phyloP scores from a whole-genome alignment of 2,329 filamentous ascomycete genomes.

The Hypoxylon sp. region DNA sequence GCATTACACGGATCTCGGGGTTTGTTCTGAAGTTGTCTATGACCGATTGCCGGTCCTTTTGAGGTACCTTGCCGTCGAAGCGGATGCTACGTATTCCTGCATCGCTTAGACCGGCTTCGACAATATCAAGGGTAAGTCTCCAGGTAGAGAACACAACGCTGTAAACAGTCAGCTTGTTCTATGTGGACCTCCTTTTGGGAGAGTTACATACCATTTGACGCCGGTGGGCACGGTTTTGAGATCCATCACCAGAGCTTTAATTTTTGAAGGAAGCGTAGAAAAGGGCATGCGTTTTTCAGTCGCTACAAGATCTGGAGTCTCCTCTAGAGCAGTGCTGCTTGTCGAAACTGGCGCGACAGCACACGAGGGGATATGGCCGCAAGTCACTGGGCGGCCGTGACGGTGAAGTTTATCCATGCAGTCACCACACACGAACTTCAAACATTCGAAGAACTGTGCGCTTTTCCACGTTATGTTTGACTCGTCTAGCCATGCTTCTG shows the following conservation, averaged over 20 bases:
- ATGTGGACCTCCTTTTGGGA: not conserved
- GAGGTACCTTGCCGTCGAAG: slow-evolving; percentile 64
- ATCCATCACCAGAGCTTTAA: slow-evolving; percentile 6
- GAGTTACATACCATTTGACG: not conserved
- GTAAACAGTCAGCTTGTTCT: not conserved
- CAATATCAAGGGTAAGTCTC: slow-evolving; percentile 11
- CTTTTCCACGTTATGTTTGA: not conserved
- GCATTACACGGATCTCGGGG: not conserved
- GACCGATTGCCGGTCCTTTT: slow-evolving; percentile 58
- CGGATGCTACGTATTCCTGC: slow-evolving; percentile 56
- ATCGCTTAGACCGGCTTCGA: slow-evolving; percentile 54
- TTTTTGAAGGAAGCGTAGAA: not conserved
- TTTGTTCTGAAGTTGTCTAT: slow-evolving; percentile 49
- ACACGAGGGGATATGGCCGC: not conserved
- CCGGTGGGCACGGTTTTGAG: not conserved
- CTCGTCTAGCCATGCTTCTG: not conserved
- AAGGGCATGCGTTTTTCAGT: not conserved
- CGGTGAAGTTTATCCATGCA: not conserved
- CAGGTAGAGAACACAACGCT: slow-evolving; percentile 14
- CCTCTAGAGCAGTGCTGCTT: not conserved
- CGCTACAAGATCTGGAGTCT: not conserved
- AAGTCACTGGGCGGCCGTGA: not conserved
- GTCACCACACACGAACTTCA: not conserved
- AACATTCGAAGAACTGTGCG: not conserved
- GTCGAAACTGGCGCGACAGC: not conserved